Conservation (phyloP, 805 yeast species). For the Myxozyma sirexii region DNA sequence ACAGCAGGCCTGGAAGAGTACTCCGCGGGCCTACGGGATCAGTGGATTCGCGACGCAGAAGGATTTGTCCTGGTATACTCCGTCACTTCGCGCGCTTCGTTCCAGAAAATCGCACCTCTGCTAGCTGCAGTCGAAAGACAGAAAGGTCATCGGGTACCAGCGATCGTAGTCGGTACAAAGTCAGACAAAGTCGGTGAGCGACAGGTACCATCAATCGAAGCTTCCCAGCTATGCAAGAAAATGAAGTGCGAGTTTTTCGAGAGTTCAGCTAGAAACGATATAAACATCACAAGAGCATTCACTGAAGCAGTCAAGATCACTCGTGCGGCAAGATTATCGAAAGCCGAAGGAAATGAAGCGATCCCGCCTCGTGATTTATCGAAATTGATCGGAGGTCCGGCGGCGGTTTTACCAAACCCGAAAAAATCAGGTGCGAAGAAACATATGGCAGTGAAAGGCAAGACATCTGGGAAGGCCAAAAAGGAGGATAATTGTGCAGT, state of each 20-base stretch:
- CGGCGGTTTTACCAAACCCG: too few species aligned
- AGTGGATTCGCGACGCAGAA: conserved; percentile 70
- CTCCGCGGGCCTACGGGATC: conserved; percentile 84
- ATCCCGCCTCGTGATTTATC: neutral
- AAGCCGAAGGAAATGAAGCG: neutral
- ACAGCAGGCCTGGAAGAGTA: conserved; percentile 95
- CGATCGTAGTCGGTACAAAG: conserved; percentile 90
- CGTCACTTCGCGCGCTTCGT: conserved; percentile 73
- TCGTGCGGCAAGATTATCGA: neutral
- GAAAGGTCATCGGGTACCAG: conserved; percentile 77
- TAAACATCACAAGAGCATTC: conserved; percentile 89
- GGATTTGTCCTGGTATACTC: conserved; percentile 88
- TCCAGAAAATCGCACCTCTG: conserved; percentile 74
- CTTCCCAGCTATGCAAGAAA: conserved; percentile 75
- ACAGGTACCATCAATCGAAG: conserved; percentile 47
- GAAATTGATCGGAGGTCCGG: neutral
- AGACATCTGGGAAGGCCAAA: neutral
- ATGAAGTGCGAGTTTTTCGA: conserved; percentile 92
- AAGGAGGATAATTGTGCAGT: neutral
- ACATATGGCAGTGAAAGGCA: neutral
- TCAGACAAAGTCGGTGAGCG: conserved; percentile 80
- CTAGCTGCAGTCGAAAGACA: conserved; percentile 83
- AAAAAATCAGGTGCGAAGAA: neutral
- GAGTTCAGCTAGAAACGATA: conserved; percentile 86
- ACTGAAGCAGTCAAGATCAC: conserved; percentile 63